A percentile compares a stretch with the other conserved stretches of the same genome.
These are phyloP conservation scores for Articulospora tetracladia DNA, from an alignment of 495 filamentous ascomycete genomes.

Conservation along the genomic window DNA sequence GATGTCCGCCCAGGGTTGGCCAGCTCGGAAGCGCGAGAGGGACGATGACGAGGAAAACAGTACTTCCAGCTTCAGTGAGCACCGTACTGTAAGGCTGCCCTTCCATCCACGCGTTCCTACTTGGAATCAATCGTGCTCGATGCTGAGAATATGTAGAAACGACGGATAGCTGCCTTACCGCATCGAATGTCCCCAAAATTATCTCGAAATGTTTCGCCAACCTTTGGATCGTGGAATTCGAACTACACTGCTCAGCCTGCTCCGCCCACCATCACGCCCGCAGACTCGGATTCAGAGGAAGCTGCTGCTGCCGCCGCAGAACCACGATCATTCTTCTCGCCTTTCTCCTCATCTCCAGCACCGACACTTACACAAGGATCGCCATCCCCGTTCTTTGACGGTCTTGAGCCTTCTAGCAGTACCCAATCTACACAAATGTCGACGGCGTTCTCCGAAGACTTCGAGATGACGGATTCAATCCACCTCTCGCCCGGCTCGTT, in stretches of 20 bases:
- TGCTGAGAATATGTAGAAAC: slow-evolving; percentile 23
- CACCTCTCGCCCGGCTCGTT: slow-evolving; percentile 22
- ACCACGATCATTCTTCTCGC: slow-evolving; percentile 22
- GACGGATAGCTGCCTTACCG: slow-evolving; percentile 23
- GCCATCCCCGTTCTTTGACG: slow-evolving; percentile 14
- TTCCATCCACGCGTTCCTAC: not conserved
- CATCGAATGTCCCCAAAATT: slow-evolving; percentile 21
- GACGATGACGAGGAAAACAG: slow-evolving; percentile 16
- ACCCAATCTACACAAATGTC: slow-evolving; percentile 19
- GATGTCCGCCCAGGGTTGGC: slow-evolving; percentile 21
- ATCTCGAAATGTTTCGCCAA: slow-evolving; percentile 3
- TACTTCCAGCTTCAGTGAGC: slow-evolving; percentile 23
- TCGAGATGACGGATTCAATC: slow-evolving; percentile 24
- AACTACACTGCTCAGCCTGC: slow-evolving; percentile 20
- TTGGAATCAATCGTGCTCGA: not conserved
- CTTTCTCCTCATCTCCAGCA: slow-evolving; percentile 21
- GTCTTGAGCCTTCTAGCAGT: not conserved
- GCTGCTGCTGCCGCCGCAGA: slow-evolving; percentile 11
- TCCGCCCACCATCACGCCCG: slow-evolving; percentile 27
- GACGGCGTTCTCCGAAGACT: slow-evolving; percentile 21
- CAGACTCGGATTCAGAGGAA: slow-evolving; percentile 26
- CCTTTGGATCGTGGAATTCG: slow-evolving; percentile 6
- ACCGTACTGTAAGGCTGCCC: slow-evolving; percentile 18
- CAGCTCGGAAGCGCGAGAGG: slow-evolving; percentile 18
- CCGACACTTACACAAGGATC: slow-evolving; percentile 9